Evolutionary conservation across 2,329 filamentous ascomycete genomes (phyloP).

Genomic region (Grosmannia clavigera): DNA sequence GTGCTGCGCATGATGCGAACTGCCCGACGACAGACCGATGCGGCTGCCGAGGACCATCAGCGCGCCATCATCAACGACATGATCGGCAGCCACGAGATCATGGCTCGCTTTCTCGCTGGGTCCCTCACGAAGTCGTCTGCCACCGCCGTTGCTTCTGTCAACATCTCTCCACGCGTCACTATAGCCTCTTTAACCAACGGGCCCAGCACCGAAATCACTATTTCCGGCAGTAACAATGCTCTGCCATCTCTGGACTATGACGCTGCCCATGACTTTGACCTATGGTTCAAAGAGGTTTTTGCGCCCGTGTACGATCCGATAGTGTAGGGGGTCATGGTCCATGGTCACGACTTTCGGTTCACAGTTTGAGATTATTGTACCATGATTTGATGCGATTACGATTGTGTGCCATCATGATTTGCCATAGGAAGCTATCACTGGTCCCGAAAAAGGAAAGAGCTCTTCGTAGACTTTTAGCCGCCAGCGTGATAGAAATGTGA

Average conservation of each 20-base stretch:
- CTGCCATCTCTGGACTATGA: background rate
- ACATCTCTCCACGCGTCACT: background rate
- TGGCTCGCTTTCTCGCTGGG: conserved; percentile 8
- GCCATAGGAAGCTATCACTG: background rate
- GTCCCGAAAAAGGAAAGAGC: background rate
- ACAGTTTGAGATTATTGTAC: background rate
- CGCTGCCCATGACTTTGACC: background rate
- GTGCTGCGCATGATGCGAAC: conserved; percentile 11
- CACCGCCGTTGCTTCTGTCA: background rate
- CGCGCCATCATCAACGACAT: conserved; percentile 10
- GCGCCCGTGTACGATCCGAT: background rate
- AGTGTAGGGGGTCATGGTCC: background rate
- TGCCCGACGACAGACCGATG: background rate
- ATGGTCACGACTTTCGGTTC: background rate
- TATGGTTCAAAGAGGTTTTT: conserved; percentile 8
- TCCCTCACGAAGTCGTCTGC: background rate
- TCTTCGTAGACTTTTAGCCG: background rate
- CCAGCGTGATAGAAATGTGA: no score
- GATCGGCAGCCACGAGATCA: conserved; percentile 10
- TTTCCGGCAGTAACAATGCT: background rate
- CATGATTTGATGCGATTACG: background rate
- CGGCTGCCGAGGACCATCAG: conserved; percentile 3
- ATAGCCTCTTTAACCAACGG: background rate
- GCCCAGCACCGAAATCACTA: background rate
- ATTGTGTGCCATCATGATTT: background rate